phyloP scores from a whole-genome alignment of 345 rosid genomes.

The Combretum micranthum region DNA sequence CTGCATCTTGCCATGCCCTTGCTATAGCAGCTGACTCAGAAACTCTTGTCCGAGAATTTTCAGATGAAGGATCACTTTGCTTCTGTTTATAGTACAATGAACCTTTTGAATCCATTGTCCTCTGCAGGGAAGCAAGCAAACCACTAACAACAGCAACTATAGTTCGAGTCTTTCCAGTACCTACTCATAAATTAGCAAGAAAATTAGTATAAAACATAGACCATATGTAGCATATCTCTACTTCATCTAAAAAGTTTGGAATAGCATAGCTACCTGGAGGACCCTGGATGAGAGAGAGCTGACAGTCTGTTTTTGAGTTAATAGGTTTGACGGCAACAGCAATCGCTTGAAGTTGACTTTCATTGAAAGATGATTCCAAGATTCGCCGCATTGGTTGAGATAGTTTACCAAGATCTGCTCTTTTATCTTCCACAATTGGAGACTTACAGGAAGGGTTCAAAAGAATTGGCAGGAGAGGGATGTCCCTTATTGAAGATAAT shows the following conservation, averaged over 20 bases:
- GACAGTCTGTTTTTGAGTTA: slow-evolving; percentile 43
- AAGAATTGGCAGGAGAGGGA: slow-evolving; percentile 70
- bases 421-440: slow-evolving; percentile 26
- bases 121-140: slow-evolving; percentile 56
- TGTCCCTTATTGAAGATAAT: slow-evolving; percentile 57
- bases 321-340: slow-evolving; percentile 48
- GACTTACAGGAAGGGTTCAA: slow-evolving; percentile 53
- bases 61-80: slow-evolving; percentile 28
- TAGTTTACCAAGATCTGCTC: slow-evolving; percentile 37
- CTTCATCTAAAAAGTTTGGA: slow-evolving; percentile 1
- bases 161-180: slow-evolving; percentile 96
- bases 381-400: slow-evolving; percentile 56
- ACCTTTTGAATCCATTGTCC: slow-evolving; percentile 25
- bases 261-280: slow-evolving; percentile 70
- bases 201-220: slow-evolving; percentile 1
- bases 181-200: slow-evolving; percentile 25
- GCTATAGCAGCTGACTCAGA: slow-evolving; percentile 67
- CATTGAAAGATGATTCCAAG: slow-evolving; percentile 75
- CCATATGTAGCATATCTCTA: slow-evolving; percentile 1
- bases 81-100: slow-evolving; percentile 24
- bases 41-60: slow-evolving; percentile 42
- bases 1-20: slow-evolving; percentile 97
- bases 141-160: slow-evolving; percentile 88
- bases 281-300: slow-evolving; percentile 90
- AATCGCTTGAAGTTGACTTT: slow-evolving; percentile 83